Base-by-base conservation (phyloP, 352 stramenopile species). In the Pythium rhizo-oryzae region DNA sequence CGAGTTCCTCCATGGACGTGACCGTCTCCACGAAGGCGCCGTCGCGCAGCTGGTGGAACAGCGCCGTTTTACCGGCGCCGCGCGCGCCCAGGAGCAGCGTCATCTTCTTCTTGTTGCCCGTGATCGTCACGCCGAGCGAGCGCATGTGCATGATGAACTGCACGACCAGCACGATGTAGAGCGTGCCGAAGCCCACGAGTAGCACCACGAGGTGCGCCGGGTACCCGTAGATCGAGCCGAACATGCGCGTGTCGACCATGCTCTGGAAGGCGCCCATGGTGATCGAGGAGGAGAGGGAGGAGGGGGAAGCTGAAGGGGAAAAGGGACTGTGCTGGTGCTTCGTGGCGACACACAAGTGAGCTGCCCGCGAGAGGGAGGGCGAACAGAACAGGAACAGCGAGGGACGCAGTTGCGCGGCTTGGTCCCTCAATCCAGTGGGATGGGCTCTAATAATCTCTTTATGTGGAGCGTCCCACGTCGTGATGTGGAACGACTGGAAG, bases 1-100 rank as follows among this genome's bases (percentile, higher is more conserved):
- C 85, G 33, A 79, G 73, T 55, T 92, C 81, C 63, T 93, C 90
- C 89, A 96, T 96, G 53, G 89, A 96, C 57, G 81, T 92, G 23
- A 96, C 89, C 3, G 89, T 96, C 33, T 91, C 76, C 13, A 90
- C 71, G 62, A 84, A 77, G 55, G 77, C 52, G 53, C 85, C 85
- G 61, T 94, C 79, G 28, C 82, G 81, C 30, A 96, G 74, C 53
- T 84, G 77, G 67, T 96, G 85, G 73, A 94, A 92, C 61, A 96
- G 83, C 65, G 81, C 75, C 55, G 89, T 95, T 80, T 96, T 96
- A 74, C 89, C 89, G 30, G 81, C 77, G 68, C 85, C 74, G 23
- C 75, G 75, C 30, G 89, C 74, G 8, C 89, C 89, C 18, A 94
- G 50, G 35, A 96, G 60, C 46, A 96, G 70, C 56, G 83, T 89